Evolutionary conservation across 1,284 basidiomycete genomes (phyloP), one percentile per base, ranked within the genome.

Genomic region (Rhizoctonia solani): DNA sequence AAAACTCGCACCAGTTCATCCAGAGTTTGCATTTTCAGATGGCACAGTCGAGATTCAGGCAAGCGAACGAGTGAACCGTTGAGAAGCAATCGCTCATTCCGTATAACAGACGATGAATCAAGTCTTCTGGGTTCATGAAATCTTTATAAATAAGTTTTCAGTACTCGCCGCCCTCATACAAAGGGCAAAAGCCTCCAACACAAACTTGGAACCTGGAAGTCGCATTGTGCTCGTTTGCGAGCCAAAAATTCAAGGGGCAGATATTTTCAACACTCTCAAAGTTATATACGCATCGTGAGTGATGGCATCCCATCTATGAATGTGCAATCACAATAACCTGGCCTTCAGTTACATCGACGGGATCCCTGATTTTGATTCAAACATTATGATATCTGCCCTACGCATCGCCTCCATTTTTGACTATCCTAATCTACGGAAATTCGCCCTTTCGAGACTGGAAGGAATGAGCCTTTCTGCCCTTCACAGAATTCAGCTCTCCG

Each of bases 11-110:
- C 34, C 32, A n/a, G 25, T 47, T 1, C 41, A 59, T 34, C 56
- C 56, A 11, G 56, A 59, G 5, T 59, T 59, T 47, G 56, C 56
- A 11, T 59, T 59, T 23, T 13, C 56, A 9, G 56, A 59, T 16
- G 56, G 16, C 9, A 59, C 46, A 21, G 25, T 59, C 23, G 56
- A 59, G 30, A 29, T 59, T 34, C 23, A 59, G 56, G 56, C 49
- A 32, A 39, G 37, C 37, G 16, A 39, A 16, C 37, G 8, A 8
- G 37, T 8, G 37, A 6, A 16, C 4, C 4, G 21, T 59, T n/a
- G 37, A 39, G 9, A 16, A 8, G 16, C 16, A 8, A 8, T 8
- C 16, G 37, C 8, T 39, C 16, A 16, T 39, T 39, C 44, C 21
- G 42, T 21, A 19, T 21, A 29, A 11, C n/a, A 59, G 56, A 59